Evolutionary conservation across 129 eudicot genomes (phyloP).

Genomic region (Tagetes patula): DNA sequence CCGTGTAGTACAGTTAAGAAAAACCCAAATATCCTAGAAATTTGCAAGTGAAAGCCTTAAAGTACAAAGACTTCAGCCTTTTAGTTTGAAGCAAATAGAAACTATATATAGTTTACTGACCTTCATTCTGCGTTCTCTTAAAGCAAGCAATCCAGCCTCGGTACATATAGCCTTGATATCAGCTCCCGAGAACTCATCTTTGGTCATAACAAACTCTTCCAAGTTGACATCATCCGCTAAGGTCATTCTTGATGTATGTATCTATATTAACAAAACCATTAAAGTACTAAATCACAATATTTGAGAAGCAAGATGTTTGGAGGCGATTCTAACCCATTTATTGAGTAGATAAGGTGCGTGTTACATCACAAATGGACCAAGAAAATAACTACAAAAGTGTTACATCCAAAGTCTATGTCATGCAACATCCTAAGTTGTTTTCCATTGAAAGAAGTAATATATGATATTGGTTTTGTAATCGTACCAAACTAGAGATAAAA

Average conservation of each 20-base stretch:
- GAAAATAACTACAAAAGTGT: neutral
- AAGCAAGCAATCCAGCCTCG: constrained; percentile 93
- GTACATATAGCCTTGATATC: constrained; percentile 97
- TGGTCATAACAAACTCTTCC: constrained; percentile 93
- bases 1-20: neutral
- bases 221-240: constrained; percentile 88
- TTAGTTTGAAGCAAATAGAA: neutral
- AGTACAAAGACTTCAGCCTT: neutral
- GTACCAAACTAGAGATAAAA: neutral
- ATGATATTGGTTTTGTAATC: neutral
- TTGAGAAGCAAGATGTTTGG: neutral
- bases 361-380: neutral
- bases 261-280: constrained; percentile 39
- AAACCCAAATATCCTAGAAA: neutral
- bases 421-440: neutral
- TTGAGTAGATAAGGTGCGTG: neutral
- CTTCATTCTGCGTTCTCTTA: constrained; percentile 97
- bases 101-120: constrained; percentile 33
- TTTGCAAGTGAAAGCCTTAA: neutral
- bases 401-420: neutral
- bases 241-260: constrained; percentile 95
- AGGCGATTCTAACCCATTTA: neutral
- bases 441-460: neutral
- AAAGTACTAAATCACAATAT: constrained; percentile 7
- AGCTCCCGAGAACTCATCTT: constrained; percentile 98